Conservation (phyloP, 495 filamentous ascomycete genomes). For the Xylaria grammica region DNA sequence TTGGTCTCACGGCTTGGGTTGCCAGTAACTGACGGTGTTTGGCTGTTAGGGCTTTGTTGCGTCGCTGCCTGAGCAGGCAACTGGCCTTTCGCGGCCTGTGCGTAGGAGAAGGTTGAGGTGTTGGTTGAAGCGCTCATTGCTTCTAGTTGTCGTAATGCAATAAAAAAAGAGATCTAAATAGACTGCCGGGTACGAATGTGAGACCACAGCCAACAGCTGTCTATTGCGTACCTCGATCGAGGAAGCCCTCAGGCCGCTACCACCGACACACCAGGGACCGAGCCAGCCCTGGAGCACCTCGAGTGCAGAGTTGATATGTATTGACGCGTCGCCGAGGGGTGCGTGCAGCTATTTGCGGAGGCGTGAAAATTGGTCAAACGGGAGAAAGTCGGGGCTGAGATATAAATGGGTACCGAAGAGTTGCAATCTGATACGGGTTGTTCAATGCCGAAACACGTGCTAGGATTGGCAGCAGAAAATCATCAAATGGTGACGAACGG, state of each 20-base stretch:
- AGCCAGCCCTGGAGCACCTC: constrained; percentile 30
- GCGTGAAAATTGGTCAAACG: constrained; percentile 16
- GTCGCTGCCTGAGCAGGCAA: constrained; percentile 33
- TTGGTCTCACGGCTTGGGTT: constrained; percentile 67
- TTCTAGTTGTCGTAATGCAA: constrained; percentile 30
- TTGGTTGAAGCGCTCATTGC: constrained; percentile 47
- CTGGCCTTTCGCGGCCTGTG: constrained; percentile 87
- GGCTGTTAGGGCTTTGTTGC: constrained; percentile 70
- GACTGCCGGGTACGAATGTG: constrained; percentile 25
- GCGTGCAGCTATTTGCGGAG: constrained; percentile 12
- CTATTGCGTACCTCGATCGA: constrained; percentile 36
- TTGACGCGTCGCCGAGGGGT: constrained; percentile 24
- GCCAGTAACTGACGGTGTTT: constrained; percentile 67
- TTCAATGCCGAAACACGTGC: constrained; percentile 25
- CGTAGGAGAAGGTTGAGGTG: constrained; percentile 83
- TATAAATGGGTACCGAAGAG: neutral
- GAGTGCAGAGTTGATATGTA: constrained; percentile 19
- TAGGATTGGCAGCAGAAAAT: constrained; percentile 19
- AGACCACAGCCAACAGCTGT: constrained; percentile 20
- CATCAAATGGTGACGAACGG: constrained; percentile 19
- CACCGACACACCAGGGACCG: constrained; percentile 35
- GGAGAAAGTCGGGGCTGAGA: constrained; percentile 7
- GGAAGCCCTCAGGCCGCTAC: constrained; percentile 33
- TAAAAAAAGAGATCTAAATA: constrained; percentile 26
- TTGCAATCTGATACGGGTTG: constrained; percentile 17